Base-by-base conservation (phyloP, 805 yeast species). In the Saccharomycopsis sp. region DNA sequence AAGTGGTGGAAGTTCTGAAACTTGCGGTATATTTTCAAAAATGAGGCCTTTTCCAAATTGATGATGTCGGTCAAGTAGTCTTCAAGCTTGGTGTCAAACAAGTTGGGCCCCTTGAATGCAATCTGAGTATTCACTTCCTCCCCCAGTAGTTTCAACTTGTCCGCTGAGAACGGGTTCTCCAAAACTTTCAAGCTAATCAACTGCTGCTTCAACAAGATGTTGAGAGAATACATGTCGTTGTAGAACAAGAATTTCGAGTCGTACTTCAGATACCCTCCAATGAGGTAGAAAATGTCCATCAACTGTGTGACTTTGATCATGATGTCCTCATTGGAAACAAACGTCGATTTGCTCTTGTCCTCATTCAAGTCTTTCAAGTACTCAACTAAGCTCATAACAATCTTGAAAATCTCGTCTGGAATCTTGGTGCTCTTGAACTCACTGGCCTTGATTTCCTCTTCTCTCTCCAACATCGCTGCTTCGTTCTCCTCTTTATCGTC, bases 231-330 rank as follows among this genome's bases (percentile, higher is more conserved):
- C 20, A 43, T 27, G 35, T 47, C 50, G 31, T 47, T 47, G 30
- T 47, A 47, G 31, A 43, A 47, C 15, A 47, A 37, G 29, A 47
- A 41, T 16, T 47, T 40, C 5, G 48, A 43, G 10, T 47, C 50
- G 17, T 47, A 47, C 39, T 46, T 46, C 20, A 41, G 25, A 16
- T 42, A 46, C 4, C 49, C 49, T 3, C 49, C 49, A 23, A 46
- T 36, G 2, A 46, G 21, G 35, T 41, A 41, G 25, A 36, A 47
- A 19, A 47, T 38, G 23, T 47, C 43, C 31, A 47, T 32, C 12
- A 47, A 18, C 18, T 43, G 42, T 7, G 17, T 20, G 15, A 43
- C 38, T 22, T 41, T 37, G n/a, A 12, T 17, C 29, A 38, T 12
- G 7, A 41, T 34, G 25, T 37, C 38, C 13, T 19, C 33, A 18